A percentile compares a stretch with the other conserved stretches of the same genome.
Conservation (phyloP, 345 rosid species). For the Stellera chamaejasme region DNA sequence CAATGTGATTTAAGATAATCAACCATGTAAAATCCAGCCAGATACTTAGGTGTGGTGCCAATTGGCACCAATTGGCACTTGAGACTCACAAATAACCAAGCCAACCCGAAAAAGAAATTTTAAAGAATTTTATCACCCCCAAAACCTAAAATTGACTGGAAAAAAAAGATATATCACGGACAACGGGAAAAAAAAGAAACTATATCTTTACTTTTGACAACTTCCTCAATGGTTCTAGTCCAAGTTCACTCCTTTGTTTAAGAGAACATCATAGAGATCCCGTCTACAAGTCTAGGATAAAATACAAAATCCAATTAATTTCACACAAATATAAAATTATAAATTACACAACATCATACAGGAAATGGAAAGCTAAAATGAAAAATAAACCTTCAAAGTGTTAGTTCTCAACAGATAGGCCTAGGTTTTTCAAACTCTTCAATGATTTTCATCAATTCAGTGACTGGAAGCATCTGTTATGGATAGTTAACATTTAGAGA, state of each 20-base stretch:
- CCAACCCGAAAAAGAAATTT: conserved; percentile 55
- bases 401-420: conserved; percentile 76
- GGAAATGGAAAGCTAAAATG: background rate
- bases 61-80: conserved; percentile 94
- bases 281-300: conserved; percentile 67
- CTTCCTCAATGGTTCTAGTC: conserved; percentile 91
- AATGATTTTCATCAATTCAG: conserved; percentile 82
- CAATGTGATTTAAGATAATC: conserved; percentile 3
- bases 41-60: conserved; percentile 95
- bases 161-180: conserved; percentile 4
- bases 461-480: conserved; percentile 84
- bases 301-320: conserved; percentile 6
- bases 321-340: no score
- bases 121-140: background rate
- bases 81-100: conserved; percentile 87
- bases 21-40: conserved; percentile 96
- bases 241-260: conserved; percentile 89
- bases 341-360: background rate
- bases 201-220: conserved; percentile 87
- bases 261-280: conserved; percentile 89
- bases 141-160: conserved; percentile 2
- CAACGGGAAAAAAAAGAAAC: no score
- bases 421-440: conserved; percentile 95
- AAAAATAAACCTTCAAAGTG: conserved; percentile 63
- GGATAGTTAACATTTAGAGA: conserved; percentile 8